Conservation (phyloP, 768 basidiomycete species). For the Phlebiopsis gigantea region DNA sequence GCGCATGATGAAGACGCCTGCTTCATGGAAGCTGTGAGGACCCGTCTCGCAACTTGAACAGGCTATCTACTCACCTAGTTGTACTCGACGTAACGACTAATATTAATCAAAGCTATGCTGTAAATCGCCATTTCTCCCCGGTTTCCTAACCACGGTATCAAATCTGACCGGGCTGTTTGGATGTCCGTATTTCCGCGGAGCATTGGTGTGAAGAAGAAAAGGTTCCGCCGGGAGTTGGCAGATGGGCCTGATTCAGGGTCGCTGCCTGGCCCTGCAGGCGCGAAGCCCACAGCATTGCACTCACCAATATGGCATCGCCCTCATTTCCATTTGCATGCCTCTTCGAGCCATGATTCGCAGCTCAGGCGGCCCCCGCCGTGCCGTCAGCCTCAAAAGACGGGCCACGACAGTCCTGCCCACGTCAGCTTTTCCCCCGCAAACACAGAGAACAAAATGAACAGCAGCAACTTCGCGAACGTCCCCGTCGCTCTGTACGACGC, state of each 20-base stretch:
- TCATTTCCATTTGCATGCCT: not conserved
- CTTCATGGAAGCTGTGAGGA: not conserved
- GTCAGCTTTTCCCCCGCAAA: not conserved
- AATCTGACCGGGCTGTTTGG: not conserved
- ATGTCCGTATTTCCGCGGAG: not conserved
- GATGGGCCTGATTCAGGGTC: not conserved
- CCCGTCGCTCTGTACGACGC: not conserved
- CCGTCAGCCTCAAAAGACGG: not conserved
- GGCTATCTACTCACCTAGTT: not conserved
- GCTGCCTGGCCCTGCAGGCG: not conserved
- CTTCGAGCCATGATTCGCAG: not conserved
- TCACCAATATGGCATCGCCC: not conserved
- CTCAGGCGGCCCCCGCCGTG: not conserved
- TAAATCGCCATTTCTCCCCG: not conserved
- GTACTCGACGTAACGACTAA: not conserved
- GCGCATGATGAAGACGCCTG: not conserved
- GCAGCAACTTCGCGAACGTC: not conserved
- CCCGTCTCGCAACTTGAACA: not conserved
- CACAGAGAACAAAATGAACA: not conserved
- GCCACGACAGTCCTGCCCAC: not conserved
- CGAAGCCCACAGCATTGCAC: not conserved
- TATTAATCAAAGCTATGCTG: not conserved
- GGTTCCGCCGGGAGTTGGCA: not conserved
- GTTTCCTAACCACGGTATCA: not conserved
- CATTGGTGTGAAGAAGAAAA: not conserved